Percentiles rank a stretch among this genome's conserved stretches.
phyloP scores from a whole-genome alignment of 441 rosid species.

The Arabidopsis hybrid region DNA sequence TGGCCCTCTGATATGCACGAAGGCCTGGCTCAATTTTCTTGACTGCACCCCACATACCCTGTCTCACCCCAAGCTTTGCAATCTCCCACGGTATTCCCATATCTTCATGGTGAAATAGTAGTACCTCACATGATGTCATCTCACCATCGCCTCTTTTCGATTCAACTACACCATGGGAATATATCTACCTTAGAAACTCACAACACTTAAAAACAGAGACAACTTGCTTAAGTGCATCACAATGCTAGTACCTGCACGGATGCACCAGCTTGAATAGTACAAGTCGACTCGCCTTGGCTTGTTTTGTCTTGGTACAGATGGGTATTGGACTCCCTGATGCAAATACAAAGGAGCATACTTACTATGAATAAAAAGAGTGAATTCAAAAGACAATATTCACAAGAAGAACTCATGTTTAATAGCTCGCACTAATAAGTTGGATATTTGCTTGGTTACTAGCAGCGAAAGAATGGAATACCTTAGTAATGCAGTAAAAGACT shows the following conservation, averaged over 20 bases:
- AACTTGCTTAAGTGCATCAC: background rate
- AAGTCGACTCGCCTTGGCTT: conserved; percentile 93
- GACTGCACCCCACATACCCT: conserved; percentile 99
- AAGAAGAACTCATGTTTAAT: background rate
- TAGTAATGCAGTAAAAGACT: conserved; percentile 80
- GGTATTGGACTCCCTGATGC: conserved; percentile 79
- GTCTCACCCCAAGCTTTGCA: conserved; percentile 90
- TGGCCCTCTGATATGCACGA: conserved; percentile 69
- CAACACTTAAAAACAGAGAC: conserved; percentile 8
- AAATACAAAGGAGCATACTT: conserved; percentile 20
- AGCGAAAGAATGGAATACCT: conserved; percentile 52
- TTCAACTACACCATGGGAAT: conserved; percentile 61
- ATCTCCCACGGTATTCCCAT: conserved; percentile 98
- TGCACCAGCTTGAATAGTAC: conserved; percentile 94
- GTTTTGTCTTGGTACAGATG: conserved; percentile 70
- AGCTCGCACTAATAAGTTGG: background rate
- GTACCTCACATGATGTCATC: conserved; percentile 85
- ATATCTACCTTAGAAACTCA: background rate
- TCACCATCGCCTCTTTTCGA: conserved; percentile 82
- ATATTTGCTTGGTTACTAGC: background rate
- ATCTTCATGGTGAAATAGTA: conserved; percentile 92
- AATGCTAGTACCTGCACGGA: conserved; percentile 73
- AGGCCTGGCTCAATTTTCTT: conserved; percentile 91
- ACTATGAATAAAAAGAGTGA: background rate
- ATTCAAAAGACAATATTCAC: background rate